Evolutionary conservation across 202 grass and related monocot genomes (phyloP).

Genomic region (Thinopyrum obtusiflorum): DNA sequence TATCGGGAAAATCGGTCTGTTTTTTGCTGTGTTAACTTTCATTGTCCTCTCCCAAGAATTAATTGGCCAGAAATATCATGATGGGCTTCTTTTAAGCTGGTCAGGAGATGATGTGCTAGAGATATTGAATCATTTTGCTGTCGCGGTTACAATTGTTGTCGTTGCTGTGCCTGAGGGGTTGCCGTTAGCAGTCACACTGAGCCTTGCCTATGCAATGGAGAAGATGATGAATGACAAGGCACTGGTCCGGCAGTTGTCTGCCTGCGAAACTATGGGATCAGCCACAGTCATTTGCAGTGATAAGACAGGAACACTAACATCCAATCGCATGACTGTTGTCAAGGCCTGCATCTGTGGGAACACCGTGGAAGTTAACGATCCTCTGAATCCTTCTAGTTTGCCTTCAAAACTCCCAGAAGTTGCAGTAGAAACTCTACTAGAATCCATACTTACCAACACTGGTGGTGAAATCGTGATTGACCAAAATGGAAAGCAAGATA

Average conservation of each 20-base stretch:
- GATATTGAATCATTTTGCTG: conserved; percentile 82
- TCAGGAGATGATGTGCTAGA: conserved; percentile 75
- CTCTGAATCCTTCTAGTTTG: conserved; percentile 32
- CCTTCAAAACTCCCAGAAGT: conserved; percentile 53
- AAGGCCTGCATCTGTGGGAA: conserved; percentile 71
- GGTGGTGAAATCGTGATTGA: conserved; percentile 73
- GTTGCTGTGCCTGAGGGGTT: conserved; percentile 96
- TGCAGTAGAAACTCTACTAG: conserved; percentile 60
- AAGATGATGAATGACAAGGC: conserved; percentile 99
- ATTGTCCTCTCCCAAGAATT: conserved; percentile 70
- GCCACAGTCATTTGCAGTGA: conserved; percentile 85
- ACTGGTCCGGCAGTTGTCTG: conserved; percentile 79
- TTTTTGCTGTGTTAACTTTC: conserved; percentile 85
- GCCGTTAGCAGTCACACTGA: conserved; percentile 89
- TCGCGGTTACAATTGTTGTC: conserved; percentile 90
- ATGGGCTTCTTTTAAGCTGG: conserved; percentile 66
- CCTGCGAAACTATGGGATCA: conserved; percentile 95
- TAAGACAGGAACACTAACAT: conserved; percentile 90
- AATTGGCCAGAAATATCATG: conserved; percentile 56
- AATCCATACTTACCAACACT: conserved; percentile 93
- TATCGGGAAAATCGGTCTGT: conserved; percentile 81
- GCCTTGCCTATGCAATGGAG: conserved; percentile 96
- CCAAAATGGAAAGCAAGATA: conserved; percentile 59
- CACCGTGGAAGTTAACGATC: conserved; percentile 37
- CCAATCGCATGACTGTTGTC: conserved; percentile 83